These are phyloP conservation scores for Beta corolliflora DNA, from an alignment of 179 eudicot genomes.

Conservation along the genomic window DNA sequence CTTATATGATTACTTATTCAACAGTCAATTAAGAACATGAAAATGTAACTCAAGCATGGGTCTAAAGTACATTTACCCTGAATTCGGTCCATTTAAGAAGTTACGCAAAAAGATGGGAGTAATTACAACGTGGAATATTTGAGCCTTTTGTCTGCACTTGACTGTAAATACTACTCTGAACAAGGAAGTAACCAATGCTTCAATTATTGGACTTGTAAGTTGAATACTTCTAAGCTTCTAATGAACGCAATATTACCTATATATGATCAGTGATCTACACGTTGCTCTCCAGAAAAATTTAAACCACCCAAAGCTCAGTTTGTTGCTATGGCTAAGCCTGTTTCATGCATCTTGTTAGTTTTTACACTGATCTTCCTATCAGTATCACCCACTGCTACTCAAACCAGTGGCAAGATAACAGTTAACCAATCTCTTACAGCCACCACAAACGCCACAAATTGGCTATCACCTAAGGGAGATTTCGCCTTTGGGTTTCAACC, in stretches of 20 bases:
- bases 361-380: background rate
- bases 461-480: slow-evolving; percentile 44
- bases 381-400: slow-evolving; percentile 2
- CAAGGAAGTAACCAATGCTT: background rate
- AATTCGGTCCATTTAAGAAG: too few species aligned
- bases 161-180: too few species aligned
- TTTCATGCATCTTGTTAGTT: slow-evolving; percentile 6
- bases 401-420: slow-evolving; percentile 14
- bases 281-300: background rate
- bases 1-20: too few species aligned
- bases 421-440: slow-evolving; percentile 33
- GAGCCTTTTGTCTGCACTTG: too few species aligned
- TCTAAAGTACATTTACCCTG: too few species aligned
- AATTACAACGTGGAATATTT: too few species aligned
- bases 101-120: too few species aligned
- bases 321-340: slow-evolving; percentile 3
- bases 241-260: background rate
- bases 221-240: background rate
- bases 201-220: background rate
- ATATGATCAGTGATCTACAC: background rate
- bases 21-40: too few species aligned
- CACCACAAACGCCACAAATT: slow-evolving; percentile 19
- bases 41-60: too few species aligned
- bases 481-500: slow-evolving; percentile 50
- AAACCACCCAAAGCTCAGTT: background rate